Percentiles rank a stretch among this genome's conserved stretches.
phyloP scores from a whole-genome alignment of 495 filamentous ascomycete genomes.

The Rhizodiscina lignyota region DNA sequence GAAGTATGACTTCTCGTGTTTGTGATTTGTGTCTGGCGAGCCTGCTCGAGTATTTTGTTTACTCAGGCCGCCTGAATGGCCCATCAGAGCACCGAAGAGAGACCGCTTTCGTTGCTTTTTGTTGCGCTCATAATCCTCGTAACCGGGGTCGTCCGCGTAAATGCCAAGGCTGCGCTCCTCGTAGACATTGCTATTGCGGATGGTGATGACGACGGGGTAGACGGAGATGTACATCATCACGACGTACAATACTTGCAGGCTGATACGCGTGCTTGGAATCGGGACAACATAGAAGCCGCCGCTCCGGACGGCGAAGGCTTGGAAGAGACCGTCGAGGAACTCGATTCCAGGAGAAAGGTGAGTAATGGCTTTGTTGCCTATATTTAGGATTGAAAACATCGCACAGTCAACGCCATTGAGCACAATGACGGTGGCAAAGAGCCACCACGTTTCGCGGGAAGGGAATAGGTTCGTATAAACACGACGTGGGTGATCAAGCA shows the following conservation, averaged over 20 bases:
- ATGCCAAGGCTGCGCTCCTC: slow-evolving; percentile 52
- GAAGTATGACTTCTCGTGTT: slow-evolving; percentile 25
- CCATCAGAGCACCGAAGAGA: slow-evolving; percentile 14
- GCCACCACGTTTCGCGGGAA: slow-evolving; percentile 60
- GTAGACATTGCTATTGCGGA: slow-evolving; percentile 28
- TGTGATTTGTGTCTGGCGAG: background rate
- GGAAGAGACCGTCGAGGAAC: slow-evolving; percentile 66
- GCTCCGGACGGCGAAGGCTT: slow-evolving; percentile 64
- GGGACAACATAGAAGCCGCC: slow-evolving; percentile 74
- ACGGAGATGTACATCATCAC: slow-evolving; percentile 79
- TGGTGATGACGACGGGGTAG: slow-evolving; percentile 45
- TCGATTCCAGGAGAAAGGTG: slow-evolving; percentile 38
- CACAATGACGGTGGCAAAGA: slow-evolving; percentile 50
- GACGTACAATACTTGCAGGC: slow-evolving; percentile 66
- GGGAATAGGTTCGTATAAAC: slow-evolving; percentile 80
- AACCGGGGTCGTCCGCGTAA: slow-evolving; percentile 33
- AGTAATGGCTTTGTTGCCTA: slow-evolving; percentile 49
- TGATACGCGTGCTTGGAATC: slow-evolving; percentile 52
- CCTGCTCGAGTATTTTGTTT: slow-evolving; percentile 22
- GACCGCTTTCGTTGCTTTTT: slow-evolving; percentile 8
- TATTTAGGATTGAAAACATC: slow-evolving; percentile 63
- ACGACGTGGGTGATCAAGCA: slow-evolving; percentile 62
- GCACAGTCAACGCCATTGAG: slow-evolving; percentile 74
- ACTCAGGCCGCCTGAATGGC: slow-evolving; percentile 8
- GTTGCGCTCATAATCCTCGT: slow-evolving; percentile 13